Conservation (phyloP, 2,329 filamentous ascomycete species). For the Diaporthe nobilis region DNA sequence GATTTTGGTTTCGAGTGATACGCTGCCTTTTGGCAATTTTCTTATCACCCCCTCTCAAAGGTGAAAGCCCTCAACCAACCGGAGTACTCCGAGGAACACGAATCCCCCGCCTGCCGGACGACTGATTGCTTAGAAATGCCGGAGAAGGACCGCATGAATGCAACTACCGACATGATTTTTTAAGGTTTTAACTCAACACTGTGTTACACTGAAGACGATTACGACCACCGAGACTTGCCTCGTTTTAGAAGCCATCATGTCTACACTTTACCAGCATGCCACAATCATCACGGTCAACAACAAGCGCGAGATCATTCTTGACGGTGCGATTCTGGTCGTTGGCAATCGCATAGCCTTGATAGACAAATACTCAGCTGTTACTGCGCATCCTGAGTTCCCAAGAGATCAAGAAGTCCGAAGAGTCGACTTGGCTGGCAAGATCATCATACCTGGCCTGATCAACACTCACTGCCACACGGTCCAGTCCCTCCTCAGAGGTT, state of each 20-base stretch:
- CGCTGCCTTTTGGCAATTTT: constrained; percentile 17
- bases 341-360: constrained; percentile 58
- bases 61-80: background rate
- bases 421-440: constrained; percentile 55
- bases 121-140: constrained; percentile 25
- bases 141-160: constrained; percentile 19
- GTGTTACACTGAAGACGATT: constrained; percentile 23
- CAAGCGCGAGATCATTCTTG: constrained; percentile 58
- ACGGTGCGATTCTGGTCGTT: constrained; percentile 61
- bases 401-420: constrained; percentile 28
- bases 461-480: constrained; percentile 66
- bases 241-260: constrained; percentile 21
- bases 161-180: constrained; percentile 17
- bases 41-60: constrained; percentile 10
- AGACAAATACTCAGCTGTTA: constrained; percentile 52
- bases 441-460: constrained; percentile 64
- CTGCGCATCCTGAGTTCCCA: constrained; percentile 44
- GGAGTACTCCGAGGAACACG: constrained; percentile 24
- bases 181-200: constrained; percentile 27
- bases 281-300: constrained; percentile 67
- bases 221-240: background rate
- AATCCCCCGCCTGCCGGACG: constrained; percentile 12
- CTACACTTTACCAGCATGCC: constrained; percentile 59
- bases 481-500: constrained; percentile 62
- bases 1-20: background rate